A percentile compares a stretch with the other conserved stretches of the same genome.
Conservation (phyloP, 148 eudicot genomes). For the Vaccinium macrocarpon region DNA sequence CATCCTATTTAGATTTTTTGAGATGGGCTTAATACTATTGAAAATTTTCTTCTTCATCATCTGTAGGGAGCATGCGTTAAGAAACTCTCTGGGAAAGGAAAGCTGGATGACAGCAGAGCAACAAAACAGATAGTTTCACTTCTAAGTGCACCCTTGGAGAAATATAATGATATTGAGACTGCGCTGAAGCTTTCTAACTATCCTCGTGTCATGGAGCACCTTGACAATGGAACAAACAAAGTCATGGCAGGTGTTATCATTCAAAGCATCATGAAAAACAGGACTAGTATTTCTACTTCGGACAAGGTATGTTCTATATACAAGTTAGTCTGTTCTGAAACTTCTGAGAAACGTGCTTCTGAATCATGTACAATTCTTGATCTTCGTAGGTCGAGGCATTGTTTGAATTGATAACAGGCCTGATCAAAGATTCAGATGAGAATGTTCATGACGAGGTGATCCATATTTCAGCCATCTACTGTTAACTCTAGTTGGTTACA, state of each 20-base stretch:
- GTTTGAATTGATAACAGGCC: slow-evolving; percentile 82
- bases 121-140: slow-evolving; percentile 91
- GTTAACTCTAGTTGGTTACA: background rate
- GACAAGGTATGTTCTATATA: slow-evolving; percentile 63
- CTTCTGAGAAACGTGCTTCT: slow-evolving; percentile 7
- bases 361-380: slow-evolving; percentile 20
- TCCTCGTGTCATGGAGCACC: slow-evolving; percentile 78
- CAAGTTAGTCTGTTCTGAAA: background rate
- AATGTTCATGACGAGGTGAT: slow-evolving; percentile 68
- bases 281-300: slow-evolving; percentile 68
- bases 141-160: slow-evolving; percentile 93
- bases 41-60: slow-evolving; percentile 13
- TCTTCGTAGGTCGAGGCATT: slow-evolving; percentile 81
- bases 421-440: slow-evolving; percentile 70
- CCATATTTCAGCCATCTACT: slow-evolving; percentile 11
- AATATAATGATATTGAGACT: slow-evolving; percentile 83
- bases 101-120: slow-evolving; percentile 70
- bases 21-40: slow-evolving; percentile 3
- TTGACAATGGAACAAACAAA: slow-evolving; percentile 74
- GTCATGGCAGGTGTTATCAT: slow-evolving; percentile 87
- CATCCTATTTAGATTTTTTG: slow-evolving; percentile 8
- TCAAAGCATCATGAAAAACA: slow-evolving; percentile 75
- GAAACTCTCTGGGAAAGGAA: slow-evolving; percentile 70
- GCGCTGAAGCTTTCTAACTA: slow-evolving; percentile 93
- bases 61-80: slow-evolving; percentile 91